Percentiles rank a stretch among this genome's conserved stretches.
These are phyloP conservation scores for Lippia alba DNA, from an alignment of 305 asterid species.

Conservation along the genomic window DNA sequence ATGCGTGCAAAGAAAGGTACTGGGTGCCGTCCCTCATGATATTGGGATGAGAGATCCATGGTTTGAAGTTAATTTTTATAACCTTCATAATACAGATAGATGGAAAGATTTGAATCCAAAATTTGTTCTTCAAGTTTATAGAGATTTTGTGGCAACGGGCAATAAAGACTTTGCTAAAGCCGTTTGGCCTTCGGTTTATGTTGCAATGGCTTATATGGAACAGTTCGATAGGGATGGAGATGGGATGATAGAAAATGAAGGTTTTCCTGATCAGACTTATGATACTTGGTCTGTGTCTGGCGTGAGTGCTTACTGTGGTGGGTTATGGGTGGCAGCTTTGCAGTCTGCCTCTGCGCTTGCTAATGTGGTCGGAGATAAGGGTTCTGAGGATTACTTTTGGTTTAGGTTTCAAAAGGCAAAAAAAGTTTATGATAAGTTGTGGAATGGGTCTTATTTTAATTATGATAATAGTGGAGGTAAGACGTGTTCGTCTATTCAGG, in stretches of 20 bases:
- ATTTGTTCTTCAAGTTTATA: conserved; percentile 89
- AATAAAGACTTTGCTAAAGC: conserved; percentile 73
- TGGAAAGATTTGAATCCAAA: conserved; percentile 99
- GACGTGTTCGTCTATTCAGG: conserved; percentile 84
- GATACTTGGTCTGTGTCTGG: conserved; percentile 94
- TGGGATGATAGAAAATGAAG: conserved; percentile 98
- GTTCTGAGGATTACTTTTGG: conserved; percentile 83
- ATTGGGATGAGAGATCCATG: conserved; percentile 96
- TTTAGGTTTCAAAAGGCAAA: conserved; percentile 80
- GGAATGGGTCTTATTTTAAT: conserved; percentile 93
- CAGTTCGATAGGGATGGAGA: conserved; percentile 97
- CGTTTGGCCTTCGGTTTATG: conserved; percentile 93
- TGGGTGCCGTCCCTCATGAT: conserved; percentile 98
- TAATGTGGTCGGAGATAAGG: conserved; percentile 77
- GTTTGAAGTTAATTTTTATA: conserved; percentile 87
- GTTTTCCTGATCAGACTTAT: conserved; percentile 94
- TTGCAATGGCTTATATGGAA: conserved; percentile 94
- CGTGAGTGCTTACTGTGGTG: conserved; percentile 96
- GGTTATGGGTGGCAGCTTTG: conserved; percentile 98
- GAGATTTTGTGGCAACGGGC: conserved; percentile 85
- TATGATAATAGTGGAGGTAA: conserved; percentile 77
- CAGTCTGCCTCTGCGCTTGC: conserved; percentile 95
- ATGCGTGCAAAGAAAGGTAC: conserved; percentile 66
- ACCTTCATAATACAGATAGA: conserved; percentile 77
- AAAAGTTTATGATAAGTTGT: conserved; percentile 72